Conservation (phyloP, 179 eudicot species). For the Pouteria campechiana region DNA sequence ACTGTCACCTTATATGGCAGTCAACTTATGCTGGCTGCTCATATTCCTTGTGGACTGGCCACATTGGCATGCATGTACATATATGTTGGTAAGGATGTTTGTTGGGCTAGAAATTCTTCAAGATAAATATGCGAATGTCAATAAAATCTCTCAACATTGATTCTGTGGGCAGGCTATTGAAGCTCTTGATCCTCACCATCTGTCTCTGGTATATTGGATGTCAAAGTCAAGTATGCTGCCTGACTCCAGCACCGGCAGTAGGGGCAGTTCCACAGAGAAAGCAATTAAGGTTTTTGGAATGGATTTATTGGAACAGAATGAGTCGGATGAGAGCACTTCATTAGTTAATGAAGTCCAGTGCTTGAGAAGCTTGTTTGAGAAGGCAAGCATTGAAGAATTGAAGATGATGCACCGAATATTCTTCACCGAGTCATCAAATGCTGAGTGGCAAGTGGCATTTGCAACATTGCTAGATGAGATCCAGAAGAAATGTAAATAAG, state of each 20-base stretch:
- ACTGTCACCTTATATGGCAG: background rate
- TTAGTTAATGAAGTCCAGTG: constrained; percentile 7
- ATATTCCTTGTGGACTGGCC: too few species aligned
- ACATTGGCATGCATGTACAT: background rate
- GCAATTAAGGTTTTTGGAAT: background rate
- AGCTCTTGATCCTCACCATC: constrained; percentile 36
- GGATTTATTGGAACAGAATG: constrained; percentile 1
- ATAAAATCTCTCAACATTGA: too few species aligned
- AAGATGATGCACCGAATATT: constrained; percentile 17
- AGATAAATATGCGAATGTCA: background rate
- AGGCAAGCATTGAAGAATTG: constrained; percentile 28
- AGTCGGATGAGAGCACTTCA: background rate
- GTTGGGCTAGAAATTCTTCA: background rate
- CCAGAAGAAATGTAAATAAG: constrained; percentile 11
- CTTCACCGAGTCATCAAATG: constrained; percentile 21
- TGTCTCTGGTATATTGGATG: constrained; percentile 35
- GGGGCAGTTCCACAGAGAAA: constrained; percentile 5
- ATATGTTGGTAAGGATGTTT: background rate
- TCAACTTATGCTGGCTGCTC: too few species aligned
- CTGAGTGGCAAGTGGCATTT: constrained; percentile 21
- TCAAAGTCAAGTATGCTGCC: constrained; percentile 8
- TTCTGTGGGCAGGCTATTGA: constrained; percentile 35
- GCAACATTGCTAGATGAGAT: constrained; percentile 25
- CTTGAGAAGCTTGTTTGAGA: constrained; percentile 17
- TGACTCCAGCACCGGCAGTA: constrained; percentile 1